Base-by-base conservation (phyloP, 2,329 filamentous ascomycete species). In the Cladobotryum protrusum region DNA sequence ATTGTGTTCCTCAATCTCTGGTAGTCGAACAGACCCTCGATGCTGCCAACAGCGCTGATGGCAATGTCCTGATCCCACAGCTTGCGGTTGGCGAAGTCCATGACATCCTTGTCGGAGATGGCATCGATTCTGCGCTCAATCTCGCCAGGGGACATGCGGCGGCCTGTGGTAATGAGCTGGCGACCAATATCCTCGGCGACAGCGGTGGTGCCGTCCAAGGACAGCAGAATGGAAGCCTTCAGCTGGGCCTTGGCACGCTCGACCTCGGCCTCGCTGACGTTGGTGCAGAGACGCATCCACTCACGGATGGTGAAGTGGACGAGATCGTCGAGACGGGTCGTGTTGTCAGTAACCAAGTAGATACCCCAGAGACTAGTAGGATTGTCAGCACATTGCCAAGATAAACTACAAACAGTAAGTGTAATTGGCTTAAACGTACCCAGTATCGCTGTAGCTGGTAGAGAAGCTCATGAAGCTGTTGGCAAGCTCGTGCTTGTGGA, bases 401-500 rank as follows among this genome's bases (percentile, higher is more conserved):
- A 18, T 33, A 12, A 37, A 43, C 40, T 39, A 35, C 32, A 45
- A 15, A 17, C 2, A 20, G n/a, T 36, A 32, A 34, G 17, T 13
- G 13, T 33, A 11, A 4, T 40, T 48, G 11, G 19, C 17, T 20
- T 11, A 40, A 46, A 70, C 85, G 73, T 82, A 96, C 90, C 91
- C 93, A 70, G 93, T 99, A 72, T 99, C 93, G 68, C 91, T 97
- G 78, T 99, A 99, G 80, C 89, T 96, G 60, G 93, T 99, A 59
- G 91, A 96, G 78, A 99, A 99, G 78, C 89, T 95, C 95, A 99
- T 99, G 82, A 96, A 99, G 83, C 91, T 96, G 79, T 96, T 99
- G 72, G 93, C 93, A 56, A 99, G 82, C 71, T 91, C 86, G 76
- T 97, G 83, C 75, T 95, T 85, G 80, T 95, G 88, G 61, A 99